Evolutionary conservation across 805 yeast species (phyloP).

Genomic region (Clavispora santaluciae): DNA sequence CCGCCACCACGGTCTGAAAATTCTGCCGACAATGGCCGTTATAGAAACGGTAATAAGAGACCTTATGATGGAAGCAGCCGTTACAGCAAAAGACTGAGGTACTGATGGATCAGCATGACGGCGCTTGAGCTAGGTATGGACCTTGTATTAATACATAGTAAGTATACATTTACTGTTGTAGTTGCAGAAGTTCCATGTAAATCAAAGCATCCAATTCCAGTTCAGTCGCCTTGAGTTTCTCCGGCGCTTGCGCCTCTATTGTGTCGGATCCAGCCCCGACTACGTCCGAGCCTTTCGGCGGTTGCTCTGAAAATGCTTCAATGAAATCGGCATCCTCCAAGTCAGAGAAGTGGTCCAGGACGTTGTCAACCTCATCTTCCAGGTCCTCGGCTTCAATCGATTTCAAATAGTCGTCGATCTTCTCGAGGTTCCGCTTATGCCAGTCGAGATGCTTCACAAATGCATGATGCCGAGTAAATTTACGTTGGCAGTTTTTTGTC

Average conservation of each 20-base stretch:
- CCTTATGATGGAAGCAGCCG: conserved; percentile 21
- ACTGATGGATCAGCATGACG: conserved; percentile 6
- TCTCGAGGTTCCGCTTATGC: conserved; percentile 22
- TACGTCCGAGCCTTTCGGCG: not conserved
- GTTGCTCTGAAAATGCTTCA: not conserved
- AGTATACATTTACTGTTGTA: not conserved
- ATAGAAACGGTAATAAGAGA: conserved; percentile 14
- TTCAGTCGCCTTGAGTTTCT: not conserved
- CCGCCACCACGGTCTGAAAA: conserved; percentile 10
- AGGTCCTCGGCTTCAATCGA: conserved; percentile 17
- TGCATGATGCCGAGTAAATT: conserved; percentile 9
- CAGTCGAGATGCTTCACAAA: conserved; percentile 13
- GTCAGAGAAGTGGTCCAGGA: conserved; percentile 7
- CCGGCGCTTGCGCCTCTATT: not conserved
- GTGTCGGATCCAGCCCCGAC: not conserved
- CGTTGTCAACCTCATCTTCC: conserved; percentile 1
- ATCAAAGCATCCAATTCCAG: conserved; percentile 1
- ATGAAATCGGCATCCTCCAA: not conserved
- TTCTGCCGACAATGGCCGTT: not conserved
- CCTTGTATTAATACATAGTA: not conserved
- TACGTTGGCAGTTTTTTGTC: conserved; percentile 7
- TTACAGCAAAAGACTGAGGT: conserved; percentile 28
- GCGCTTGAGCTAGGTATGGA: not conserved
- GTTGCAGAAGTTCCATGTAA: conserved; percentile 1
- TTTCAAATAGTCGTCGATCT: conserved; percentile 26